Base-by-base conservation (phyloP, 139 green algal genomes). In the Diplosphaera chodatii region DNA sequence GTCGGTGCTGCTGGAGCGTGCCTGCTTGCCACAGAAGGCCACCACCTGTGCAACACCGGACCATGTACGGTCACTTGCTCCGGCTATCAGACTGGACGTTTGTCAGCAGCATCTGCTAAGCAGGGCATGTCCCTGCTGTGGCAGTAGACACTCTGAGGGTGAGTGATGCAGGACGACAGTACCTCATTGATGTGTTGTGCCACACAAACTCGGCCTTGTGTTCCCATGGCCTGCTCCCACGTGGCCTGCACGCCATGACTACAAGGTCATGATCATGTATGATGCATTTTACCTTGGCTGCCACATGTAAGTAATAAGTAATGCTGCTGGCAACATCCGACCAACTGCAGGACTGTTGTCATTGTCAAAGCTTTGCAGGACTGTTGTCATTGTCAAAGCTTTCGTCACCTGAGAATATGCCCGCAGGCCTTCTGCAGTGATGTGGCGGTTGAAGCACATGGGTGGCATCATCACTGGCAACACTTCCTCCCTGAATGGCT, bases 361-460 rank as follows among this genome's bases (percentile, higher is more conserved):
- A n/a, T n/a, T n/a, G n/a, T n/a, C n/a, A n/a, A n/a, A n/a, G n/a
- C n/a, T n/a, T n/a, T n/a, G n/a, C n/a, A n/a, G n/a, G n/a, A n/a
- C n/a, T 18, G 80, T 62, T 0, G 83, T 81, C 79, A 97, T 84
- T 20, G 90, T 80, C 22, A 81, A 31, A 15, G 74, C 78, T 93
- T 93, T 97, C 18, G 87, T 97, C 70, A 88, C 86, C 78, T 96
- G 91, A 0, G 83, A 88, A 80, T 91, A 97, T 27, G 84, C 34
- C 23, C 87, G 77, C 75, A 98, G 93, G 18, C 93, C 93, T 74
- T 97, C 93, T 0, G 93, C 92, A 25, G 94, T 87, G 72, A 97
- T 94, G 73, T 97, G 93, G 67, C 93, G 85, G 85, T 98, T 98
- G 40, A 98, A 83, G 83, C 88, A 96, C 86, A 97, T 94, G 68